phyloP scores from a whole-genome alignment of 176 grass and related monocot genomes.

The Puya raimondii region DNA sequence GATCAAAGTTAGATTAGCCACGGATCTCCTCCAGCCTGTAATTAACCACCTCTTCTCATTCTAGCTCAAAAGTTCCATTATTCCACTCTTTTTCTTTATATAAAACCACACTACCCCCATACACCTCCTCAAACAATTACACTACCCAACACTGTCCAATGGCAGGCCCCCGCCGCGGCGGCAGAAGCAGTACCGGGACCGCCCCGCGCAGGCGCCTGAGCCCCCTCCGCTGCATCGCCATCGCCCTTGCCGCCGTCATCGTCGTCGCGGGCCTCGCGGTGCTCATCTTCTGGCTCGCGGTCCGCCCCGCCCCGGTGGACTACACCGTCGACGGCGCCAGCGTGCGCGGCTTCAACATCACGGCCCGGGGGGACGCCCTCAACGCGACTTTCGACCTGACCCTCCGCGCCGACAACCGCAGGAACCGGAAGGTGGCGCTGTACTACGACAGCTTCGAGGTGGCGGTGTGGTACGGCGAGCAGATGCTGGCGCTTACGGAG shows the following conservation, averaged over 20 bases:
- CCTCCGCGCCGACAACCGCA: conserved; percentile 42
- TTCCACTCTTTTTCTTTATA: conserved; percentile 17
- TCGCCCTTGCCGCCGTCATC: conserved; percentile 20
- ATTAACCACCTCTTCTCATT: neutral
- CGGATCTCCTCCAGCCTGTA: neutral
- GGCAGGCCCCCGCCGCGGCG: neutral
- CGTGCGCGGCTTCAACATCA: conserved; percentile 56
- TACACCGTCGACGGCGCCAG: conserved; percentile 42
- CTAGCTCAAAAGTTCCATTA: too few relatives aligned
- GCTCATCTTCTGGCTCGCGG: conserved; percentile 68
- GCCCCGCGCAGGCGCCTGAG: neutral
- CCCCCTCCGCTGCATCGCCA: conserved; percentile 39
- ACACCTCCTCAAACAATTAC: conserved; percentile 17
- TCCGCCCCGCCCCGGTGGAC: conserved; percentile 58
- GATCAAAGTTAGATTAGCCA: neutral
- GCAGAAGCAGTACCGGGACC: neutral
- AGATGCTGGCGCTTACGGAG: conserved; percentile 34
- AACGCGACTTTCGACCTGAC: conserved; percentile 60
- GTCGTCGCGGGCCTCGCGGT: conserved; percentile 38
- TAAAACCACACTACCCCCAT: conserved; percentile 9
- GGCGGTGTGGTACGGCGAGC: conserved; percentile 40
- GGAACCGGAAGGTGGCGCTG: conserved; percentile 48
- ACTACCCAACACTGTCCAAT: neutral
- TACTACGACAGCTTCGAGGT: conserved; percentile 46
- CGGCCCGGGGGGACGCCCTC: conserved; percentile 18